A percentile compares a stretch with the other conserved stretches of the same genome.
phyloP scores from a whole-genome alignment of 345 rosid species.

The Populus deltoides region DNA sequence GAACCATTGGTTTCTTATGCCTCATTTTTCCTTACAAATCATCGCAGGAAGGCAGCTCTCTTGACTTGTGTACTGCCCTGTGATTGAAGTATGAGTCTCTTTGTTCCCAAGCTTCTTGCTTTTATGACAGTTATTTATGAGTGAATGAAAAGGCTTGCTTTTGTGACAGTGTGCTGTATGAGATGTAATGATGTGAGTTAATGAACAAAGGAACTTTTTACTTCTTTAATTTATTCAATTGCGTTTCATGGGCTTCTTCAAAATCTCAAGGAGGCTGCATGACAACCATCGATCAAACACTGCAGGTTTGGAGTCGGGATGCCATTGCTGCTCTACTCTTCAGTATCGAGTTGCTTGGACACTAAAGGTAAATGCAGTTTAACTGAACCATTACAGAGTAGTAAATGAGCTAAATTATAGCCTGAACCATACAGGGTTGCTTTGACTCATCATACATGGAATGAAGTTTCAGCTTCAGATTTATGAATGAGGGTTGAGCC shows the following conservation, averaged over 20 bases:
- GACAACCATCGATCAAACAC: neutral
- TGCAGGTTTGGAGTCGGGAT: neutral
- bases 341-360: neutral
- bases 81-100: neutral
- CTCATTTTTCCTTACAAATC: neutral
- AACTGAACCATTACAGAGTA: no score
- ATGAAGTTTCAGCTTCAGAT: neutral
- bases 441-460: neutral
- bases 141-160: neutral
- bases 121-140: neutral
- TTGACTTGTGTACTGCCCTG: neutral
- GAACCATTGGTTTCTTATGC: neutral
- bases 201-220: neutral
- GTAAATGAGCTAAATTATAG: neutral
- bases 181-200: neutral
- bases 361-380: neutral
- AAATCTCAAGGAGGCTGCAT: neutral
- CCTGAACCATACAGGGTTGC: neutral
- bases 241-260: neutral
- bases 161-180: neutral
- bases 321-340: neutral
- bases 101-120: neutral
- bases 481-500: neutral
- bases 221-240: no score
- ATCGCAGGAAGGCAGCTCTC: neutral